These are phyloP conservation scores for Polygonum aviculare DNA, from an alignment of 148 eudicot genomes.

Conservation along the genomic window DNA sequence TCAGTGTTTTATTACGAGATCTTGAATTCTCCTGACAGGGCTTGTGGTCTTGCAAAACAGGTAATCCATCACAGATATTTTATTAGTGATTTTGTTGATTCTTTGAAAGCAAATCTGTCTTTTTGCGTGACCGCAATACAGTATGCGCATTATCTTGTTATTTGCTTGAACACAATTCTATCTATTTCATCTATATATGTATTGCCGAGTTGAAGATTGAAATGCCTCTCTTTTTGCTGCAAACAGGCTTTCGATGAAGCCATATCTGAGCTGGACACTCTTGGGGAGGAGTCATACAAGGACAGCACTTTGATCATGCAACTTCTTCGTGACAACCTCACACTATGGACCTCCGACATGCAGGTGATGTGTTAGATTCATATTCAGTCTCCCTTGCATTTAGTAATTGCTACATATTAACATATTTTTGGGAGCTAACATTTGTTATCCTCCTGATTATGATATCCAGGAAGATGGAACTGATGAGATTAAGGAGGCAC, in stretches of 20 bases:
- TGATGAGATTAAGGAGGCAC: constrained; percentile 9
- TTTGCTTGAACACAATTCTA: neutral
- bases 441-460: neutral
- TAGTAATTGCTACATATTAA: neutral
- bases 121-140: neutral
- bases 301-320: constrained; percentile 49
- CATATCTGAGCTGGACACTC: constrained; percentile 42
- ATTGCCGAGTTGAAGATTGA: neutral
- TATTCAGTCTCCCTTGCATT: neutral
- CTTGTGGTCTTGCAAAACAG: constrained; percentile 44
- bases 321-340: constrained; percentile 41
- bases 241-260: constrained; percentile 40
- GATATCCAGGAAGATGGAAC: constrained; percentile 6
- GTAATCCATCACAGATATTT: constrained; percentile 7
- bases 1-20: constrained; percentile 50
- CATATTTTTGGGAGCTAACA: neutral
- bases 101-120: neutral
- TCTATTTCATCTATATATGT: neutral
- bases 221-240: neutral
- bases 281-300: constrained; percentile 48
- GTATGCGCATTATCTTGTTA: neutral
- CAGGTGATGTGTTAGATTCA: constrained; percentile 16
- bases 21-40: constrained; percentile 37
- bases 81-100: too few species aligned
- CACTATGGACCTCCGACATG: constrained; percentile 40